Evolutionary conservation across 2,329 filamentous ascomycete genomes (phyloP).

Genomic region (Drechmeria coniospora): DNA sequence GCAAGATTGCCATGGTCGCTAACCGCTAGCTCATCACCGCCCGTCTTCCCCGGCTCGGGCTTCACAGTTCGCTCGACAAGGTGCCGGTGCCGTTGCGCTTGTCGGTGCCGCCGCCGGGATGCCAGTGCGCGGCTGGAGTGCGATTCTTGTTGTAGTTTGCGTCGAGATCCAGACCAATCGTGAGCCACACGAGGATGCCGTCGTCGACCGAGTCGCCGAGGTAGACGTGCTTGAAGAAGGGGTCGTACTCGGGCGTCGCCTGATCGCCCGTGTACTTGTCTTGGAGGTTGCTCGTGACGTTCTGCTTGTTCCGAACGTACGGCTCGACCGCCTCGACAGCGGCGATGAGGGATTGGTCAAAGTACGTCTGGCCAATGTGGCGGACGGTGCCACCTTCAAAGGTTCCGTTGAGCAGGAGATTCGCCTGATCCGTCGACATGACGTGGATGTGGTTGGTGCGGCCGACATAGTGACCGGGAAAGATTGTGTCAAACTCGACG

Average conservation of each 20-base stretch:
- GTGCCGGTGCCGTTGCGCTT: no score
- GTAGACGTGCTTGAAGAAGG: constrained; percentile 40
- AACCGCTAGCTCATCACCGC: no score
- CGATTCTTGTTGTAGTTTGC: constrained; percentile 3
- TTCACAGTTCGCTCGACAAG: no score
- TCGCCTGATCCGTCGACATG: constrained; percentile 12
- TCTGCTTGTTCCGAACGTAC: constrained; percentile 27
- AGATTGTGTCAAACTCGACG: constrained; percentile 24
- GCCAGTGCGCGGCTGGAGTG: constrained; percentile 2
- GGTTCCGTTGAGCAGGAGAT: constrained; percentile 32
- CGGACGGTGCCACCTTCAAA: constrained; percentile 31
- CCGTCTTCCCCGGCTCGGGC: no score
- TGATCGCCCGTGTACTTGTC: constrained; percentile 29
- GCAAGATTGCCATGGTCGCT: no score
- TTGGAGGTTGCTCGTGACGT: constrained; percentile 30
- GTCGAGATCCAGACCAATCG: constrained; percentile 28
- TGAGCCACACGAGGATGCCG: constrained; percentile 38
- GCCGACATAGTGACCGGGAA: constrained; percentile 27
- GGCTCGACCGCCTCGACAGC: constrained; percentile 33
- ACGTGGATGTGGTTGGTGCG: constrained; percentile 26
- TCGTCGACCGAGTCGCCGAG: constrained; percentile 36
- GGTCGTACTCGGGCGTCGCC: constrained; percentile 34
- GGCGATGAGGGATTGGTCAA: constrained; percentile 34
- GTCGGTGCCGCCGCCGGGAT: constrained; percentile 2
- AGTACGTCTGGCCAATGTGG: constrained; percentile 46